Base-by-base conservation (phyloP, 345 rosid genomes). In the Hirschfeldia incana region DNA sequence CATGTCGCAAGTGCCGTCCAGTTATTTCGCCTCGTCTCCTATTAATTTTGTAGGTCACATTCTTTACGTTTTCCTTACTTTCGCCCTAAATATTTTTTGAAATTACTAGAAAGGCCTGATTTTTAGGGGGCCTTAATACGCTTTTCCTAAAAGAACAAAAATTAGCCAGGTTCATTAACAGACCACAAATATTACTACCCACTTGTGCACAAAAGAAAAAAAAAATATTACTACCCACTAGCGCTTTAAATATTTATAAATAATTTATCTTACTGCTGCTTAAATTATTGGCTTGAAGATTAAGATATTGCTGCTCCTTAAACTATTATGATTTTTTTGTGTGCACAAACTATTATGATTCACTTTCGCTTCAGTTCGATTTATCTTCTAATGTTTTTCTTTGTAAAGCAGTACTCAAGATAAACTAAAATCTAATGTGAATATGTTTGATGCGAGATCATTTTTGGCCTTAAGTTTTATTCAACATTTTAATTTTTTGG, bases 1-100 rank as follows among this genome's bases (percentile, higher is more conserved):
- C 58, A 70, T 76, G 77, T 78, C 55, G 68, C 74, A 34, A 21
- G 64, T 79, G 59, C 70, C 74, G 83, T 74, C 83, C 83, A 62
- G 3, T 64, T 58, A 51, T 69, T 36, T 36, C 67, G 79, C n/a
- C 29, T 62, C 51, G 34, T 21, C 61, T 61, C 46, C 37, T 49
- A 51, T 34, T 61, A 28, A 15, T 37, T 74, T 39, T 53, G 46
- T 74, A 36, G 78, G 82, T 73, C 70, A 46, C 70, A 46, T 6
- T 37, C 72, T 69, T 68, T 74, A 7, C 51, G 21, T 44, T 75
- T 75, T 69, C 66, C 4, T 16, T 12, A 63, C 4, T 59, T 78
- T 73, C 64, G 8, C 82, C 82, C 78, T 74, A 59, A 42, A 44
- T 58, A 4, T 78, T 72, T 57, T 1, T 4, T 33, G 30, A 33